Evolutionary conservation across 805 yeast genomes (phyloP), one percentile per base, ranked within the genome.

Genomic region (Candida tibetensis): DNA sequence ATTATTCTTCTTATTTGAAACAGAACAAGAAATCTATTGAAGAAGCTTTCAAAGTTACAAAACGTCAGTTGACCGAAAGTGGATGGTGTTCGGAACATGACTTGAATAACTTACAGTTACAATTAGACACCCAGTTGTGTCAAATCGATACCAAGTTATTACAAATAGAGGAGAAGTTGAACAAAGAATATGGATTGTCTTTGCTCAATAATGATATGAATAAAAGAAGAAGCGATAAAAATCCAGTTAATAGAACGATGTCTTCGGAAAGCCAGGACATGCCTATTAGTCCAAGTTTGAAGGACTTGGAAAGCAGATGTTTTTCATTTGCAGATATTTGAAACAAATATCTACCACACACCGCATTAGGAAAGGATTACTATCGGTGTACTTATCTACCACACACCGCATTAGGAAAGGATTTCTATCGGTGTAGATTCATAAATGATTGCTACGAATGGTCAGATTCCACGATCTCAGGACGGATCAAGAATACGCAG

Each of bases 41-140:
- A 25, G 61, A 60, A 12, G 68, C 70, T 3, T 68, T 55, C 44
- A 61, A 55, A 27, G 44, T 52, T 17, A 62, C 73, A 14, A 60
- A 51, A 36, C 45, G 50, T 29, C 55, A 64, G 35, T 55, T 69
- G 37, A 39, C 42, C 19, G 55, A 53, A 31, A 58, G 65, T 23
- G 74, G 74, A 2, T 69, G 74, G 74, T 67, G 72, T 45, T 65
- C 71, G 2, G 51, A 44, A 30, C 62, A 65, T 42, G 73, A 69
- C 49, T 55, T 68, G 45, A 58, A 65, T 40, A 67, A 65, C 50
- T 50, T 68, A 34, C 58, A 56, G 37, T 49, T 66, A 17, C 72
- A 69, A 46, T 59, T 60, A 39, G 70, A 62, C 39, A 43, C 61
- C n/a, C 58, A 64, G 30, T 41, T 60, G 36, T 52, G 61, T 36